phyloP scores from a whole-genome alignment of 1,284 basidiomycete genomes.

The Ceratobasidium sp. region DNA sequence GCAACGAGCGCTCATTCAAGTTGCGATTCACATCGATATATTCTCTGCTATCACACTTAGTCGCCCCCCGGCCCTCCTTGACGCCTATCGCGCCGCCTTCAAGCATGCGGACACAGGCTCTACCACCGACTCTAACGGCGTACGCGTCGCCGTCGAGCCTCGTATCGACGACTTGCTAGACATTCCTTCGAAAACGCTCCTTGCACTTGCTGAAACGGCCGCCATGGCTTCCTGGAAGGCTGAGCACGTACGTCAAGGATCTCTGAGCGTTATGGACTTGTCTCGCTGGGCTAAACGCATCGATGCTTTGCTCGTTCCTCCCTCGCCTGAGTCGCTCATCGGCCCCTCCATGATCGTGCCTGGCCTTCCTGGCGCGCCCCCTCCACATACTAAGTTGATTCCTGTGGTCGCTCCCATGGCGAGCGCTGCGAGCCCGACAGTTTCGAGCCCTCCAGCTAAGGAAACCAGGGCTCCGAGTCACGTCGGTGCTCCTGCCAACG shows the following conservation, averaged over 20 bases:
- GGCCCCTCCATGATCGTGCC: neutral
- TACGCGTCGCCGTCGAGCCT: conserved; percentile 27
- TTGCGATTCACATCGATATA: conserved; percentile 40
- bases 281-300: conserved; percentile 44
- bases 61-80: conserved; percentile 37
- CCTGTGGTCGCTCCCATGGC: conserved; percentile 27
- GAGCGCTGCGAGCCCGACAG: neutral
- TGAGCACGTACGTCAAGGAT: conserved; percentile 41
- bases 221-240: conserved; percentile 43
- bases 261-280: conserved; percentile 43
- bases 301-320: conserved; percentile 35
- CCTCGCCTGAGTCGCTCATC: conserved; percentile 25
- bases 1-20: conserved; percentile 39
- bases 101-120: conserved; percentile 3
- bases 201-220: conserved; percentile 42
- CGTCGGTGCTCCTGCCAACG: neutral
- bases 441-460: neutral
- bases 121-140: conserved; percentile 16
- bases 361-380: neutral
- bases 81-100: conserved; percentile 37
- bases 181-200: conserved; percentile 33
- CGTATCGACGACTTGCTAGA: conserved; percentile 40
- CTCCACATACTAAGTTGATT: conserved; percentile 17
- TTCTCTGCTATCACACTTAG: conserved; percentile 34
- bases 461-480: neutral